A percentile compares a stretch with the other conserved stretches of the same genome.
Evolutionary conservation across 106 monocot genomes (phyloP).

Genomic region (Dendrobium huoshanense): DNA sequence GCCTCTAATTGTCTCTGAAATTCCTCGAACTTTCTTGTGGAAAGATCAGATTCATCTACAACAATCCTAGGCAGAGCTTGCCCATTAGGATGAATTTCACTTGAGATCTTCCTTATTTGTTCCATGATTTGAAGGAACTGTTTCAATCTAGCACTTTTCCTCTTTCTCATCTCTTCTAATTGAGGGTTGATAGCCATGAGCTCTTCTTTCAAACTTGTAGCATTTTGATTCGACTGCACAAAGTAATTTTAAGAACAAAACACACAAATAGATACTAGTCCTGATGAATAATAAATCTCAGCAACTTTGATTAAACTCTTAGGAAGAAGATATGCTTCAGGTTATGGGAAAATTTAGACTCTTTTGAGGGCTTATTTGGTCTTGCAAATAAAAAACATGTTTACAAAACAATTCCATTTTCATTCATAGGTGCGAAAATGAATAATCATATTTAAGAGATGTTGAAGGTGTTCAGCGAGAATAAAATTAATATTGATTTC

Average conservation of each 20-base stretch:
- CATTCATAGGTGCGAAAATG: too few relatives aligned
- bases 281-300: background rate
- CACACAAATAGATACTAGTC: background rate
- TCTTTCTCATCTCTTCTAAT: constrained; percentile 72
- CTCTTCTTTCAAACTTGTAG: constrained; percentile 52
- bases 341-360: background rate
- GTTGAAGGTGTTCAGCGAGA: background rate
- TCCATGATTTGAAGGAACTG: constrained; percentile 59
- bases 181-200: constrained; percentile 37
- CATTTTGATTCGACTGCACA: constrained; percentile 45
- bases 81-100: constrained; percentile 49
- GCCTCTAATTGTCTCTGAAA: constrained; percentile 47
- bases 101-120: constrained; percentile 52
- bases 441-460: background rate
- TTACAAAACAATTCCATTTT: too few relatives aligned
- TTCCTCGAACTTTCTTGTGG: constrained; percentile 64
- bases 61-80: constrained; percentile 15
- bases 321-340: background rate
- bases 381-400: too few relatives aligned
- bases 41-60: constrained; percentile 65
- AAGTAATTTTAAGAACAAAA: background rate
- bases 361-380: background rate
- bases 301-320: background rate
- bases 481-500: background rate
- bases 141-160: constrained; percentile 46